These are phyloP conservation scores for Croton setiger DNA, from an alignment of 441 rosid genomes.

Conservation along the genomic window DNA sequence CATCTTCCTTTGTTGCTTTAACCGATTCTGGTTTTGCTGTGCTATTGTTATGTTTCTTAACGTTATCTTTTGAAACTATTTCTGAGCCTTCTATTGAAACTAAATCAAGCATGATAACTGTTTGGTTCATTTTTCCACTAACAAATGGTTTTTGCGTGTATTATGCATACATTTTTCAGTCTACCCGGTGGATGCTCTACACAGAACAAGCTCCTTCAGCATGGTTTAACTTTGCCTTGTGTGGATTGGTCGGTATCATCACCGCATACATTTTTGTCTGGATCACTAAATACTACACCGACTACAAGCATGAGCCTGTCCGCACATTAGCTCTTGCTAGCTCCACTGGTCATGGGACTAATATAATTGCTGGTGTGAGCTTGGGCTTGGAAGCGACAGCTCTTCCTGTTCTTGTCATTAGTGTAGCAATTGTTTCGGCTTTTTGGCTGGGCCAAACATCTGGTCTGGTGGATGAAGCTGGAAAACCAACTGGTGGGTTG, in stretches of 20 bases:
- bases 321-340: constrained; percentile 91
- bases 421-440: constrained; percentile 74
- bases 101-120: constrained; percentile 7
- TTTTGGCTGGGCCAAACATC: constrained; percentile 94
- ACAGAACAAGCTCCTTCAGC: constrained; percentile 97
- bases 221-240: constrained; percentile 89
- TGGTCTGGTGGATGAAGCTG: constrained; percentile 88
- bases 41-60: background rate
- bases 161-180: constrained; percentile 45
- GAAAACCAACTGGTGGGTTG: constrained; percentile 84
- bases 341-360: constrained; percentile 98
- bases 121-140: constrained; percentile 20
- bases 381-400: constrained; percentile 99
- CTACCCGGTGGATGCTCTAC: constrained; percentile 96
- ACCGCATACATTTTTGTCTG: constrained; percentile 92
- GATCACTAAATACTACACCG: constrained; percentile 95
- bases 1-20: constrained; percentile 1
- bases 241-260: constrained; percentile 94
- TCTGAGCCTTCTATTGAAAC: constrained; percentile 4
- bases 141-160: constrained; percentile 26
- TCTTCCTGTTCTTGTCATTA: constrained; percentile 92
- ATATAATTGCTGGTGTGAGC: constrained; percentile 97
- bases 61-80: background rate
- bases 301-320: constrained; percentile 96
- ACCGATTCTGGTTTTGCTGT: constrained; percentile 8